Evolutionary conservation across 2,329 filamentous ascomycete species (phyloP).

Genomic region (Aspergillus intermedius): DNA sequence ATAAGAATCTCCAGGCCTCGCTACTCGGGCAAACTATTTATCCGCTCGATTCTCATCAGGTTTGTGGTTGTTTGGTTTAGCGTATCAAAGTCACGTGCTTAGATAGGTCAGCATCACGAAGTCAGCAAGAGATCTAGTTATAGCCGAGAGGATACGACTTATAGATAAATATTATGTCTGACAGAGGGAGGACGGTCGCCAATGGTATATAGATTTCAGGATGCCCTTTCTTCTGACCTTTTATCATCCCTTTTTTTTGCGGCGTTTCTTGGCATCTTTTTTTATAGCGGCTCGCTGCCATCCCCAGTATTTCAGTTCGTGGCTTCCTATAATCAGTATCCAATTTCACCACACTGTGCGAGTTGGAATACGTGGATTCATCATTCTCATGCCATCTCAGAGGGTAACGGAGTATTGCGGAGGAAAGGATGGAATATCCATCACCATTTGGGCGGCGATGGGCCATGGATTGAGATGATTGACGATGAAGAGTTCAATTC

Average conservation of each 20-base stretch:
- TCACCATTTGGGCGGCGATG: conserved; percentile 50
- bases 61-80: too few relatives aligned
- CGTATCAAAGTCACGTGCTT: too few relatives aligned
- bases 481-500: conserved; percentile 23
- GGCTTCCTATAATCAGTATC: not conserved
- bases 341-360: conserved; percentile 7
- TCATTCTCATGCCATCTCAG: conserved; percentile 1
- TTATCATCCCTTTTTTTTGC: conserved; percentile 7
- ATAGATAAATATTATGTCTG: not conserved
- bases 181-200: not conserved
- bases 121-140: too few relatives aligned
- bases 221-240: not conserved
- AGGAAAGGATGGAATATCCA: conserved; percentile 43
- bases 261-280: conserved; percentile 8
- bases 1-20: too few relatives aligned
- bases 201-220: not conserved
- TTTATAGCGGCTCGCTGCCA: conserved; percentile 3
- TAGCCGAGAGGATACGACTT: too few relatives aligned
- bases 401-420: not conserved
- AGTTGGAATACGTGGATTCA: conserved; percentile 19
- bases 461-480: conserved; percentile 49
- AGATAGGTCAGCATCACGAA: too few relatives aligned
- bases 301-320: not conserved
- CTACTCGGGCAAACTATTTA: too few relatives aligned
- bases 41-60: too few relatives aligned